Evolutionary conservation across 2,329 filamentous ascomycete species (phyloP), one percentile per base, ranked within the genome.

Genomic region (Aspergillus tubingensis): DNA sequence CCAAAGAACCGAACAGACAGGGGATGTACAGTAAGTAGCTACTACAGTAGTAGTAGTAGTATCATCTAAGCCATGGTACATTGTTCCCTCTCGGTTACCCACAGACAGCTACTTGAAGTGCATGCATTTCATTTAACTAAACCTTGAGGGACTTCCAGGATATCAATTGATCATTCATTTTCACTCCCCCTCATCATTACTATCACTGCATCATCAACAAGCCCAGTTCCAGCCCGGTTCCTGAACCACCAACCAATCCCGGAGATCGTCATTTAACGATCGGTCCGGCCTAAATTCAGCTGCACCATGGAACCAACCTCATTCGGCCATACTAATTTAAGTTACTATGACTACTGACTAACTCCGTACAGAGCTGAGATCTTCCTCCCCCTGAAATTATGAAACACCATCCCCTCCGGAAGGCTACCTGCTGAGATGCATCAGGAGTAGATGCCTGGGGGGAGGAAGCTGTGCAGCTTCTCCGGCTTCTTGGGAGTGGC

Each of bases 201-300:
- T 21, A 36, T 30, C 32, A 36, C 27, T 10, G 8, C 27, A 43
- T 43, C 41, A 43, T 44, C 41, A 44, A 44, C 41, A 11, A 19
- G 17, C 17, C 19, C 41, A 23, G 41, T 44, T 36, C 41, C 41
- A 11, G 41, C 17, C 41, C 41, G 41, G 41, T 44, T 44, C 41
- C 41, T 44, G 41, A 44, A 23, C 41, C 41, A 44, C 11, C n/a
- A 43, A n/a, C n/a, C 41, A 43, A 21, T 11, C 41, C 39, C 47
- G 47, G 47, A 50, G 47, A 50, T 50, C 47, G 47, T 50, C 47
- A 50, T 50, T 50, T 30, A 32, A 50, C 47, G 25, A 50, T 50
- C 47, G 27, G 23, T 30, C 15, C 47, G 13, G n/a, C 47, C 47
- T 30, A 50, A 36, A 50, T 50, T n/a, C 30, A 50, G 30, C 47